A percentile compares a stretch with the other conserved stretches of the same genome.
Conservation (phyloP, 2,329 filamentous ascomycete genomes). For the Claviceps sorghi region DNA sequence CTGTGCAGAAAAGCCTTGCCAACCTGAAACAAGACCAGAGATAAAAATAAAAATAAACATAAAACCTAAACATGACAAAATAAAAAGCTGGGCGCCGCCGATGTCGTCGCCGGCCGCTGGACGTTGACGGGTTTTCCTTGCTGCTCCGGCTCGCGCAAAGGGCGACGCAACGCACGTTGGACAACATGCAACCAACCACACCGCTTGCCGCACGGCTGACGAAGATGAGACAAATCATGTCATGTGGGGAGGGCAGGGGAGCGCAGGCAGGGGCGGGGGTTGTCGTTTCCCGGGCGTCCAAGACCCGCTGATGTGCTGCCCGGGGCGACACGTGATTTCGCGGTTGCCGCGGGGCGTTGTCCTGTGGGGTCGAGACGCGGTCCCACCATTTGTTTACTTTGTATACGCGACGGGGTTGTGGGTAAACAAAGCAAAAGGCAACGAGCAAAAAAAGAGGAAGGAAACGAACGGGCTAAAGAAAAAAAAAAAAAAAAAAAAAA, state of each 20-base stretch:
- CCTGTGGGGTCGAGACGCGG: constrained; percentile 9
- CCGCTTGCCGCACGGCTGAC: not conserved
- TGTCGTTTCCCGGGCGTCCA: too few species aligned
- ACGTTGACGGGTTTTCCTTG: too few species aligned
- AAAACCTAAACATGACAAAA: too few species aligned
- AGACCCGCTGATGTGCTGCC: not conserved
- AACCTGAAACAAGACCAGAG: constrained; percentile 2
- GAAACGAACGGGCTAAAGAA: not conserved
- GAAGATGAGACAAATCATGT: not conserved
- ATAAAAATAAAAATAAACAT: too few species aligned
- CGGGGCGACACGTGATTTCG: constrained; percentile 9
- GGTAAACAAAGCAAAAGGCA: not conserved
- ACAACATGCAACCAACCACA: not conserved
- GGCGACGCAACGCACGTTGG: too few species aligned
- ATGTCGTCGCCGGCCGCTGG: not conserved
- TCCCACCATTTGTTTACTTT: constrained; percentile 12
- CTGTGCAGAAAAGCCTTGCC: not conserved
- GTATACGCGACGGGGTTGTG: not conserved
- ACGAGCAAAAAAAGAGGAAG: not conserved
- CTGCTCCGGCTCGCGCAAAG: too few species aligned
- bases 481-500: not conserved
- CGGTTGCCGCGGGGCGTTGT: constrained; percentile 6
- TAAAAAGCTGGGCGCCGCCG: not conserved
- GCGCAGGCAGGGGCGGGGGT: too few species aligned
- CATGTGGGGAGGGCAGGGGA: too few species aligned